Conservation (phyloP, 139 green algal genomes). For the Chloropicon primus region DNA sequence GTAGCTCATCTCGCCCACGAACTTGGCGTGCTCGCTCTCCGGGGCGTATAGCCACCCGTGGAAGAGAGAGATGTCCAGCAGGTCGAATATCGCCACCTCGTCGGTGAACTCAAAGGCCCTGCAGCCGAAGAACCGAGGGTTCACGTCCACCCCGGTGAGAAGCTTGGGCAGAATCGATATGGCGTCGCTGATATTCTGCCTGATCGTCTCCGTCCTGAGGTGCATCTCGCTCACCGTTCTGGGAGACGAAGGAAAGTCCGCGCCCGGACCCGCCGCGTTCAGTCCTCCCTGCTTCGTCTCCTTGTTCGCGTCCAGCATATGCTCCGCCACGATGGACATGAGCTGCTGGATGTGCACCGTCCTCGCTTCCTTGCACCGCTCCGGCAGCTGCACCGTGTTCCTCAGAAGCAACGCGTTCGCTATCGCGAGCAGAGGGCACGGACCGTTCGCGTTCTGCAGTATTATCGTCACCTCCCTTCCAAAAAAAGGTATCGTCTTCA, state of each 20-base stretch:
- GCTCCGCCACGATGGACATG: conserved; percentile 52
- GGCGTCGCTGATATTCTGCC: conserved; percentile 48
- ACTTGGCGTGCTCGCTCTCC: not conserved
- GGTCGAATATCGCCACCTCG: conserved; percentile 84
- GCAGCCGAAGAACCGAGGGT: conserved; percentile 50
- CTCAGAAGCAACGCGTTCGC: conserved; percentile 67
- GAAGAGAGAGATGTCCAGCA: conserved; percentile 76
- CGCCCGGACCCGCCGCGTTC: conserved; percentile 20
- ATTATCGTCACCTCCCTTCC: conserved; percentile 42
- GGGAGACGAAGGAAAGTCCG: conserved; percentile 32
- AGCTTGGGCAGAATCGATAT: conserved; percentile 57
- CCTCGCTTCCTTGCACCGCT: not conserved
- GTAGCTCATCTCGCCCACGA: conserved; percentile 42
- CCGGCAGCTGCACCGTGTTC: not conserved
- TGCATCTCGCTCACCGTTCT: not conserved
- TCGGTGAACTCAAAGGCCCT: conserved; percentile 51
- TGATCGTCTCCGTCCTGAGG: not conserved
- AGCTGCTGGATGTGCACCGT: conserved; percentile 21
- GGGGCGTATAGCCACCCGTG: conserved; percentile 87
- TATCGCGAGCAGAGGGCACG: conserved; percentile 83
- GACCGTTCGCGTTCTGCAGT: conserved; percentile 84
- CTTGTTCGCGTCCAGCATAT: conserved; percentile 53
- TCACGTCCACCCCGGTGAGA: conserved; percentile 88
- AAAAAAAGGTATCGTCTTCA: conserved; percentile 37
- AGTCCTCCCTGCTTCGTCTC: conserved; percentile 12